Evolutionary conservation across 768 basidiomycete species (phyloP).

Genomic region (Suillus paluster): DNA sequence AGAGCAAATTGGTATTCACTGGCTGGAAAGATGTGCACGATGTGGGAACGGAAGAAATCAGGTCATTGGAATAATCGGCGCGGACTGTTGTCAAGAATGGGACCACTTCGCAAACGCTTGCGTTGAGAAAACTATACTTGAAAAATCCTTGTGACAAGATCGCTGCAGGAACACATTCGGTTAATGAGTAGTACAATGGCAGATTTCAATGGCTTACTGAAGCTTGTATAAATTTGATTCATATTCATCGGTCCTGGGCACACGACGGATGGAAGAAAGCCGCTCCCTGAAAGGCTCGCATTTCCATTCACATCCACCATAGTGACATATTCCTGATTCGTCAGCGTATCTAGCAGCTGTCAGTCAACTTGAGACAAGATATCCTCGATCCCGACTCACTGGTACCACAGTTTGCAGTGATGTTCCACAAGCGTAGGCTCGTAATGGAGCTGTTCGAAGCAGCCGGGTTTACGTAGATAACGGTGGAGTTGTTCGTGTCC

Average conservation of each 20-base stretch:
- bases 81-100: constrained; percentile 13
- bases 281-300: background rate
- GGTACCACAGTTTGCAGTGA: constrained; percentile 7
- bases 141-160: constrained; percentile 6
- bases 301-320: background rate
- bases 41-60: background rate
- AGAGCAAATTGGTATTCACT: constrained; percentile 13
- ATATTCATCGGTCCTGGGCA: constrained; percentile 12
- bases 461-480: background rate
- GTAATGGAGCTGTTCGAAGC: background rate
- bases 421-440: constrained; percentile 5
- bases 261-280: constrained; percentile 13
- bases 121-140: constrained; percentile 13
- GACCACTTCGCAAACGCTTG: constrained; percentile 12
- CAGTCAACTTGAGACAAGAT: too few species aligned
- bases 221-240: background rate
- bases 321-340: constrained; percentile 8
- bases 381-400: background rate
- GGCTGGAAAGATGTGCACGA: background rate
- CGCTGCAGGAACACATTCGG: background rate
- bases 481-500: background rate
- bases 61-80: constrained; percentile 9
- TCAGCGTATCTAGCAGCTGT: background rate
- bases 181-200: background rate
- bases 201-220: constrained; percentile 9